Conservation (phyloP, 768 basidiomycete genomes). For the Gloeopeniophorella convolvens region DNA sequence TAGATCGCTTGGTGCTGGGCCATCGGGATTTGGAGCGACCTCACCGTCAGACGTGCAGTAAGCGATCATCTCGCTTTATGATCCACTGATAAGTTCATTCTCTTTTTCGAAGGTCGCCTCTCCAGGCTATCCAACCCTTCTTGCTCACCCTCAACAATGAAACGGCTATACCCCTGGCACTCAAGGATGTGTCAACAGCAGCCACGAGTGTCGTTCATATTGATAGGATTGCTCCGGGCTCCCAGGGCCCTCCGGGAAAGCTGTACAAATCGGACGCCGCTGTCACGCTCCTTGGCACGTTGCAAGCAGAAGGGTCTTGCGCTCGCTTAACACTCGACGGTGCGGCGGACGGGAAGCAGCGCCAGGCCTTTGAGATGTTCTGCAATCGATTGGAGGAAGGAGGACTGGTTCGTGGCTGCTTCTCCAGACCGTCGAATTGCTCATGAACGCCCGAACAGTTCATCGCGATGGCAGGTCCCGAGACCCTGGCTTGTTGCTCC, state of each 20-base stretch:
- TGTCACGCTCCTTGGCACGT: conserved; percentile 13
- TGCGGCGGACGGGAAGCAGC: conserved; percentile 8
- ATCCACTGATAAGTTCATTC: no score
- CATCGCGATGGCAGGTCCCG: conserved; percentile 16
- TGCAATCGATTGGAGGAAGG: conserved; percentile 15
- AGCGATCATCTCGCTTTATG: neutral
- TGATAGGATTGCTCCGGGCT: conserved; percentile 11
- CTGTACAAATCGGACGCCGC: conserved; percentile 20
- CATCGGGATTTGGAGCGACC: conserved; percentile 1
- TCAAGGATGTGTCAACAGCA: conserved; percentile 16
- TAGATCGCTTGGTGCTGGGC: conserved; percentile 13
- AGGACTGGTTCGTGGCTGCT: conserved; percentile 9
- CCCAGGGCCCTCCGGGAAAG: conserved; percentile 21
- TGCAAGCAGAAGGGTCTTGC: conserved; percentile 20
- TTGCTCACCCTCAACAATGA: conserved; percentile 14
- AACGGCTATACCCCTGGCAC: conserved; percentile 13
- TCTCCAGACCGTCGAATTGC: neutral
- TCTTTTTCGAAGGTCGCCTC: neutral
- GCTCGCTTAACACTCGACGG: conserved; percentile 17
- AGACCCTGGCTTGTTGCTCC: conserved; percentile 17
- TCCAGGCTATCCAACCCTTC: neutral
- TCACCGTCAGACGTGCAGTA: conserved; percentile 1
- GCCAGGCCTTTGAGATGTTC: conserved; percentile 9
- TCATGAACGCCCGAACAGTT: no score
- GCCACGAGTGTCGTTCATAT: neutral